Evolutionary conservation across 345 rosid genomes (phyloP).

Genomic region (Draba incana): DNA sequence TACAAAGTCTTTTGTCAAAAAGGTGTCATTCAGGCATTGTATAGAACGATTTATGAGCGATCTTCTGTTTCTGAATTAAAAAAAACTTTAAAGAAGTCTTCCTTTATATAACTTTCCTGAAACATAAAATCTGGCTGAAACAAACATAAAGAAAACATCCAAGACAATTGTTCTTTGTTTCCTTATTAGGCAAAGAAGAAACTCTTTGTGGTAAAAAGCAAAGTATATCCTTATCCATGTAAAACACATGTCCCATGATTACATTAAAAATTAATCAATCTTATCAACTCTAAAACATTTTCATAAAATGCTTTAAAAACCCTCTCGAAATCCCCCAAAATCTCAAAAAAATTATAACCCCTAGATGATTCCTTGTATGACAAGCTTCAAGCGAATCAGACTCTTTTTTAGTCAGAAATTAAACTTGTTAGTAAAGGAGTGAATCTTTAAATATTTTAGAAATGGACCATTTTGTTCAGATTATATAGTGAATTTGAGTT

Average conservation of each 20-base stretch:
- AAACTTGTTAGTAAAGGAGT: too few relatives aligned
- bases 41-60: constrained; percentile 16
- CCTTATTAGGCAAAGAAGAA: constrained; percentile 15
- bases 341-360: neutral
- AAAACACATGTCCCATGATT: constrained; percentile 8
- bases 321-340: neutral
- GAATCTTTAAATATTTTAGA: too few relatives aligned
- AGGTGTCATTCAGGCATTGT: neutral
- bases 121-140: constrained; percentile 8
- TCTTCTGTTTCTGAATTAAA: constrained; percentile 24
- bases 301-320: neutral
- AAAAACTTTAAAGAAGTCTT: neutral
- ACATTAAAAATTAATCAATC: neutral
- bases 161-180: constrained; percentile 26
- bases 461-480: too few relatives aligned
- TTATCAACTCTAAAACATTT: neutral
- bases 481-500: too few relatives aligned
- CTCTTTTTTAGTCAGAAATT: neutral
- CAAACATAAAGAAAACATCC: constrained; percentile 14
- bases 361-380: neutral
- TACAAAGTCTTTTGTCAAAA: neutral
- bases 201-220: constrained; percentile 1
- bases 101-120: neutral
- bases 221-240: constrained; percentile 37
- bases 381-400: constrained; percentile 1